Percentiles rank a stretch among this genome's conserved stretches.
These are phyloP conservation scores for Typha latifolia DNA, from an alignment of 176 grass and related monocot species.

Conservation along the genomic window DNA sequence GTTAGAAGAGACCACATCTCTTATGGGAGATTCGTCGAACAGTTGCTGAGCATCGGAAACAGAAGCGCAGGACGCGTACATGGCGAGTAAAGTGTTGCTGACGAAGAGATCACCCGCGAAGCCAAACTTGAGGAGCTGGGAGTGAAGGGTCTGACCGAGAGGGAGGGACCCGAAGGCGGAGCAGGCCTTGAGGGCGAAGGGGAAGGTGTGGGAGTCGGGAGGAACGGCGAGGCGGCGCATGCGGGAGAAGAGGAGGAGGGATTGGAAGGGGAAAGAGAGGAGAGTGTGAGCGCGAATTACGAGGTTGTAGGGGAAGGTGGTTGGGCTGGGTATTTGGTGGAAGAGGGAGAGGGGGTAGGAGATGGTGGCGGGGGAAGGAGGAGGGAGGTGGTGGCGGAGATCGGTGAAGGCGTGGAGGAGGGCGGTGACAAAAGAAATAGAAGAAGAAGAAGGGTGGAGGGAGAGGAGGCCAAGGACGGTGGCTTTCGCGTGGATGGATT, in stretches of 20 bases:
- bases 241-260: constrained; percentile 37
- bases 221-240: constrained; percentile 4
- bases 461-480: no score
- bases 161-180: constrained; percentile 8
- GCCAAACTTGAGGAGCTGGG: constrained; percentile 8
- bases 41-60: constrained; percentile 25
- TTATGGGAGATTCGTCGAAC: constrained; percentile 25
- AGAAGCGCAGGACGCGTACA: constrained; percentile 27
- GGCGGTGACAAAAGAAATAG: no score
- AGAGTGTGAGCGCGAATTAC: constrained; percentile 6
- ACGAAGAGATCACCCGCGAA: constrained; percentile 26
- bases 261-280: constrained; percentile 10
- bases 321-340: not conserved
- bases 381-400: constrained; percentile 18
- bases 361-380: constrained; percentile 24
- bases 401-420: not conserved
- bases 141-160: constrained; percentile 24
- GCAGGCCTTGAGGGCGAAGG: constrained; percentile 39
- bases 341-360: constrained; percentile 29
- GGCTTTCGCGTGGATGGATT: no score
- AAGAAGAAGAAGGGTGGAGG: no score
- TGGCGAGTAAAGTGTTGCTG: constrained; percentile 38
- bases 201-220: constrained; percentile 27
- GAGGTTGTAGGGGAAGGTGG: not conserved
- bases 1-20: constrained; percentile 41